Base-by-base conservation (phyloP, 2,329 filamentous ascomycete species). In the Ophiosphaerella korrae region DNA sequence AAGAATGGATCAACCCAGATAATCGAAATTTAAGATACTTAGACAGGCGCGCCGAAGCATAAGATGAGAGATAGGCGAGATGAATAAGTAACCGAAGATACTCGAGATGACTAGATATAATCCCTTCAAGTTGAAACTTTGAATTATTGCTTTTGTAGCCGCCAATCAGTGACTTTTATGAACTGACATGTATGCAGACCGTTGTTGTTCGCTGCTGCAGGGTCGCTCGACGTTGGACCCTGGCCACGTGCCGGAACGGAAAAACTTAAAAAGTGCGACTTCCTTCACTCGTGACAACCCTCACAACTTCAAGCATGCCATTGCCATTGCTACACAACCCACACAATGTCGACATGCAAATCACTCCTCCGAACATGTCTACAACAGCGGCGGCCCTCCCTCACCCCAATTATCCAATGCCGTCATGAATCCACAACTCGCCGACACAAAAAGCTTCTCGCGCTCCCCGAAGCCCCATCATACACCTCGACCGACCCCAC, bases 401-500 rank as follows among this genome's bases (percentile, higher is more conserved):
- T 68, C 44, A 56, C 67, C 26, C 64, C 70, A 4, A 42, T 53
- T 7, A 58, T 58, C 29, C 69, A 74, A 67, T 52, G 49, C 60
- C 75, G 78, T 44, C 69, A 76, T 58, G 74, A 75, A 62, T 78
- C 78, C 35, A 73, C 77, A 21, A 74, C 74, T 47, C 74, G 77
- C 39, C 73, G 78, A 45, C 78, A 77, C 57, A 72, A 72, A 62
- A 79, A 79, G 69, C 72, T 77, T 40, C 73, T 79, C 51, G 69
- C 71, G 38, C 70, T 80, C 42, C 76, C 76, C 48, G 70, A 73
- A 58, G 74, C 77, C 52, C 72, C 75, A 32, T 77, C 76, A 1
- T 80, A 78, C 68, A 67, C 64, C 14, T 55, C 66, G 12, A 45
- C 52, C 12, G 52, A 39, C 60, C 59, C 58, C 52, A 58, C 49